Evolutionary conservation across 495 filamentous ascomycete genomes (phyloP).

Genomic region (Penicillium verhagenii): DNA sequence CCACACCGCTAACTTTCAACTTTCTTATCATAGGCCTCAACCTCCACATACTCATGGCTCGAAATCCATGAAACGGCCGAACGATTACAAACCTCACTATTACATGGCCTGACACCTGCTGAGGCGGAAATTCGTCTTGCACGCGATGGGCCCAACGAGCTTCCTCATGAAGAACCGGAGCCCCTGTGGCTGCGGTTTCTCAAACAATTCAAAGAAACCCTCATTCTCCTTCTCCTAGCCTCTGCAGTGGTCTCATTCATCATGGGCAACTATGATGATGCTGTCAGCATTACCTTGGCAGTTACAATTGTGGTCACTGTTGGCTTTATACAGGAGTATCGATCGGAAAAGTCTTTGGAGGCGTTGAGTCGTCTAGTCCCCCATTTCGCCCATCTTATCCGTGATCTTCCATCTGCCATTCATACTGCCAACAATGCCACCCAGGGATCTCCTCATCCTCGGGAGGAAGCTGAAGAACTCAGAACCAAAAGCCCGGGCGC

Average conservation of each 20-base stretch:
- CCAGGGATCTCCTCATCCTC: constrained; percentile 28
- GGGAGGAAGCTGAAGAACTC: constrained; percentile 46
- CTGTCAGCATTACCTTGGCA: constrained; percentile 88
- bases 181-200: constrained; percentile 92
- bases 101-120: constrained; percentile 72
- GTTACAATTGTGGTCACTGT: constrained; percentile 97
- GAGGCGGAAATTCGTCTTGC: constrained; percentile 77
- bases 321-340: constrained; percentile 95
- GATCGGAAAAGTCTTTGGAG: constrained; percentile 96
- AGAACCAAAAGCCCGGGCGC: constrained; percentile 39
- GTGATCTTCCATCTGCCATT: constrained; percentile 43
- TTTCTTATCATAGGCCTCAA: constrained; percentile 46
- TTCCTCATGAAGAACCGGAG: constrained; percentile 90
- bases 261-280: constrained; percentile 95
- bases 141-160: constrained; percentile 87
- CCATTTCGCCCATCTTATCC: constrained; percentile 88
- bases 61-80: constrained; percentile 74
- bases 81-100: constrained; percentile 77
- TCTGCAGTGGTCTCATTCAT: constrained; percentile 88
- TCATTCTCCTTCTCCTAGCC: constrained; percentile 83
- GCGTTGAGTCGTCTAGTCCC: constrained; percentile 91
- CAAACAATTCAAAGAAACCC: constrained; percentile 91
- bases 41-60: constrained; percentile 61
- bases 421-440: constrained; percentile 21
- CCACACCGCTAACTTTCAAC: constrained; percentile 8